Evolutionary conservation across 345 rosid species (phyloP), one percentile per base, ranked within the genome.

Genomic region (Citrus maxima): DNA sequence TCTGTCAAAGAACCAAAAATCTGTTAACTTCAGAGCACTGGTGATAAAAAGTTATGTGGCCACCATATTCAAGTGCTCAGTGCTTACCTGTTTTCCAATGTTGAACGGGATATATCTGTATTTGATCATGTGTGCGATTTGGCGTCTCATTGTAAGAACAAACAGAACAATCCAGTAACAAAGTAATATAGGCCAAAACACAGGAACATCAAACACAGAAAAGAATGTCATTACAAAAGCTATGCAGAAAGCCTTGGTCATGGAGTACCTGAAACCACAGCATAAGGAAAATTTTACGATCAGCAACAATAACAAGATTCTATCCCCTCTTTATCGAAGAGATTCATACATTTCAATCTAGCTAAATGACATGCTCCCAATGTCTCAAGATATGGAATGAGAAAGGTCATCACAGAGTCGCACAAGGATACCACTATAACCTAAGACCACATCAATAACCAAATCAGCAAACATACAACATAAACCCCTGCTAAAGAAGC

Each of bases 181-280:
- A 10, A 93, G 88, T 37, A 95, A 77, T 84, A 92, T 90, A 10
- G 98, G 97, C 98, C 98, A 93, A 82, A 95, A 90, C 73, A 89
- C 97, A 4, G 95, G 98, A 38, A 95, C 91, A 59, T 92, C 98
- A 68, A 95, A 89, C 75, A 90, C 71, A 5, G 94, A 87, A 82
- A 93, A 90, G 90, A 95, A 92, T 32, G 98, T 92, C 95, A 95
- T 89, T 55, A 88, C 56, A 83, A 95, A 88, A 24, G 97, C 93
- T 68, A 95, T 84, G 85, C 82, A 80, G 85, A 93, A 89, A 8
- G 97, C 95, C 81, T 85, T 90, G 9, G 98, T 92, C 82, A 90
- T 84, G 51, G 97, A 87, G 82, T 95, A 89, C 98, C 97, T 93
- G 84, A 7, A 82, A 84, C 27, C 82, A 80, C 42, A 28, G 79